Percentiles rank a stretch among this genome's conserved stretches.
phyloP scores from a whole-genome alignment of 2,329 filamentous ascomycete genomes.

The Mycogone perniciosa region DNA sequence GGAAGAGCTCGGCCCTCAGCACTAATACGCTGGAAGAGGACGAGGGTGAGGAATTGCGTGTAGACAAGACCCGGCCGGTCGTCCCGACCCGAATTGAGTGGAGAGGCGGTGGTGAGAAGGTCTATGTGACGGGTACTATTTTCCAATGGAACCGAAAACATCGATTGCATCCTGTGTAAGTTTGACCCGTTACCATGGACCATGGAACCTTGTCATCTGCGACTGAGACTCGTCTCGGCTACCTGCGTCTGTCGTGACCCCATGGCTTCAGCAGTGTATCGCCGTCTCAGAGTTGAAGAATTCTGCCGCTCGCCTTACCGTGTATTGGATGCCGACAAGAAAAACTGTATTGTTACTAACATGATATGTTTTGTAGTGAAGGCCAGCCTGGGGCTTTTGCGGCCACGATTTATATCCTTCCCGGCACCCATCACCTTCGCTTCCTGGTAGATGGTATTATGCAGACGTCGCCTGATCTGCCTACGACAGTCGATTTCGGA shows the following conservation, averaged over 20 bases:
- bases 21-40: conserved; percentile 69
- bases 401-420: conserved; percentile 73
- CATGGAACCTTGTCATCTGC: background rate
- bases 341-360: conserved; percentile 13
- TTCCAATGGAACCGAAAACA: conserved; percentile 97
- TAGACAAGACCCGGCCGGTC: conserved; percentile 67
- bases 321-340: background rate
- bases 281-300: background rate
- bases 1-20: conserved; percentile 54
- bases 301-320: background rate
- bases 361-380: conserved; percentile 33
- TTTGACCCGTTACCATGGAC: conserved; percentile 19
- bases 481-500: conserved; percentile 94
- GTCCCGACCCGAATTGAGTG: conserved; percentile 85
- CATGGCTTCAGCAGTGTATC: conserved; percentile 13
- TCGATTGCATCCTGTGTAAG: conserved; percentile 77
- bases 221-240: conserved; percentile 10
- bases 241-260: conserved; percentile 20
- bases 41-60: conserved; percentile 66
- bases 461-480: conserved; percentile 78
- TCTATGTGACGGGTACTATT: conserved; percentile 96
- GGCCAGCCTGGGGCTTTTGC: conserved; percentile 60
- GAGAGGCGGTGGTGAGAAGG: conserved; percentile 74
- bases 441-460: conserved; percentile 94
- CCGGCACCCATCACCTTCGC: conserved; percentile 93